Conservation (phyloP, 2,329 filamentous ascomycete species). For the Paramyrothecium roridum region DNA sequence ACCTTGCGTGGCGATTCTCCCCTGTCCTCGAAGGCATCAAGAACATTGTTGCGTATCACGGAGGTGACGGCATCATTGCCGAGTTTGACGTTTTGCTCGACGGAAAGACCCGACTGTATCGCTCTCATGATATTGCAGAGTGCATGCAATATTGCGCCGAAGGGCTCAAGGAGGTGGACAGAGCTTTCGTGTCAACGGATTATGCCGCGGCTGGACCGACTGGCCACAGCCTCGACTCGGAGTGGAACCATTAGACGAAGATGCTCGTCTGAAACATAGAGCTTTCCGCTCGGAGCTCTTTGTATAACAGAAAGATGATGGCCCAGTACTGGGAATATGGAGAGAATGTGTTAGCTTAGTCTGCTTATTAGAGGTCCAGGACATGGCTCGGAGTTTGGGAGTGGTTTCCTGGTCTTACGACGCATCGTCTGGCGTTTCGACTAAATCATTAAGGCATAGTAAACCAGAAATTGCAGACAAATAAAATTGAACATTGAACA, state of each 20-base stretch:
- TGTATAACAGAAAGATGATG: no score
- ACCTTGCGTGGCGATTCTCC: conserved; percentile 28
- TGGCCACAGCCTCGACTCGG: conserved; percentile 23
- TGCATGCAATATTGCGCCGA: conserved; percentile 31
- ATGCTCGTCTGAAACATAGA: no score
- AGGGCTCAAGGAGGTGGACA: conserved; percentile 23
- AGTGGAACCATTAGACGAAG: conserved; percentile 9
- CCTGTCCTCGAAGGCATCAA: conserved; percentile 28
- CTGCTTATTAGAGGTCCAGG: no score
- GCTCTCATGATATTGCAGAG: conserved; percentile 29
- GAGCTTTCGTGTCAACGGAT: conserved; percentile 30
- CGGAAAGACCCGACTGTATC: conserved; percentile 24
- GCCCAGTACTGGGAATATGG: no score
- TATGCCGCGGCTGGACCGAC: conserved; percentile 27
- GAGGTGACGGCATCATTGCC: conserved; percentile 28
- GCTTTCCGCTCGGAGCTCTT: no score
- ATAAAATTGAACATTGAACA: not conserved
- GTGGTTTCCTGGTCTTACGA: no score
- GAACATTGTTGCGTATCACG: conserved; percentile 28
- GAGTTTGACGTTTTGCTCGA: conserved; percentile 28
- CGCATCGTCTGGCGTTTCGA: no score
- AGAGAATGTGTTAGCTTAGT: no score
- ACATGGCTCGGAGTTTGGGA: no score
- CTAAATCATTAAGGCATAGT: no score
- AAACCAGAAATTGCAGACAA: no score